These are phyloP conservation scores for Pseudoperonospora humuli DNA, from an alignment of 352 stramenopile species.

Conservation along the genomic window DNA sequence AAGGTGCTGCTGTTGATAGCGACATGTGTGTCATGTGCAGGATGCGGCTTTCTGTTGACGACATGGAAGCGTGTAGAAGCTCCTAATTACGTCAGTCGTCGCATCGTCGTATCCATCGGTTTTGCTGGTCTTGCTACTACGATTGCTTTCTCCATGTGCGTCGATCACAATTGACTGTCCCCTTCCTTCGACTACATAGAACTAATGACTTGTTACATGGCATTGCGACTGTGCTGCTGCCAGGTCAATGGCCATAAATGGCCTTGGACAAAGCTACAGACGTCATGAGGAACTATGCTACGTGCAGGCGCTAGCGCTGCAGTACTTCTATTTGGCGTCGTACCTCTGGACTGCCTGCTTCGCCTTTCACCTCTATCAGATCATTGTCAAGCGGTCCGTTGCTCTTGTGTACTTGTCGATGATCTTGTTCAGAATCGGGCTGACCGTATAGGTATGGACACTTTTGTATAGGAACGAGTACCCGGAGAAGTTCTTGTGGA, in stretches of 20 bases:
- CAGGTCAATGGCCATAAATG: conserved; percentile 58
- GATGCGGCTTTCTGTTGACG: conserved; percentile 59
- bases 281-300: conserved; percentile 51
- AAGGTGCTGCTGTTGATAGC: conserved; percentile 44
- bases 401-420: not conserved
- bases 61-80: conserved; percentile 60
- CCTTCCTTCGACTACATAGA: not conserved
- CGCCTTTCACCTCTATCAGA: conserved; percentile 81
- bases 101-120: conserved; percentile 64
- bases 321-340: conserved; percentile 78
- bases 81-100: conserved; percentile 61
- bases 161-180: not conserved
- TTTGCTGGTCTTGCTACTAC: conserved; percentile 51
- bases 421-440: not conserved
- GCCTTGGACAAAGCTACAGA: conserved; percentile 32
- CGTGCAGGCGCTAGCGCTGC: conserved; percentile 52
- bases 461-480: conserved; percentile 55
- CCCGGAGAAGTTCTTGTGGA: conserved; percentile 49
- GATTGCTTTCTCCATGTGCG: conserved; percentile 55
- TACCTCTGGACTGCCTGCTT: conserved; percentile 84
- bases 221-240: not conserved
- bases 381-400: conserved; percentile 62
- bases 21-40: conserved; percentile 52
- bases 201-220: not conserved
- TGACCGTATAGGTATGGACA: not conserved